Base-by-base conservation (phyloP, 129 eudicot genomes). In the Lactuca sativa region DNA sequence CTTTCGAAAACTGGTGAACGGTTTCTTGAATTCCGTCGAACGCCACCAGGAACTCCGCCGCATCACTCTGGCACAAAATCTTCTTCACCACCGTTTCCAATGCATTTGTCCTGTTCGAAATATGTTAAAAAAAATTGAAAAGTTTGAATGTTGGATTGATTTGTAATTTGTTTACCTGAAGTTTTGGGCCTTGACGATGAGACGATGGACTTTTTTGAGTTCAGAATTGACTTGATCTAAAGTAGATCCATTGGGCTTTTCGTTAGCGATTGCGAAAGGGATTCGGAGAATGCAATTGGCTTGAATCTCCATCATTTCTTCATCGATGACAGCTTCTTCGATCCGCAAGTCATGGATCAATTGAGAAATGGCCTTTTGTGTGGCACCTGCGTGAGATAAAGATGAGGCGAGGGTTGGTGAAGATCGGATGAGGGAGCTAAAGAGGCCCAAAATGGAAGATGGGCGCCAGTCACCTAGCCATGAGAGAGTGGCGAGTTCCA, bases 391-490 rank as follows among this genome's bases (percentile, higher is more conserved):
- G 41, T 82, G 86, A n/a, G 81, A 67, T 18, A 74, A 69, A 25
- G 82, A 72, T 3, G 77, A 58, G 37, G 76, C 76, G 31, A 77
- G 72, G 44, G 82, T 61, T 66, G 80, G 71, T 2, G 87, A 76
- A 64, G 85, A 82, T 34, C 48, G 76, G 59, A 82, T 61, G 15
- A 89, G 73, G 33, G 92, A 85, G 56, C 68, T 77, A 38, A 90
- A 87, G 48, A 93, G 88, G 80, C 82, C 86, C 66, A 93, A 81
- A 56, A 90, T 78, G 83, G 90, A 69, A 72, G 97, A 82, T 33
- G 99, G 99, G 72, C 99, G 78, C 97, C 99, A 93, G 70, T 87
- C 97, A 37, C 99, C 97, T 3, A 90, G 80, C 99, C 99, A 93
- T 6, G 85, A 72, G 73, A 90, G 58, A 5, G 92, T 80, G 14